Conservation (phyloP, 805 yeast genomes). For the Middelhovenomyces tepae region DNA sequence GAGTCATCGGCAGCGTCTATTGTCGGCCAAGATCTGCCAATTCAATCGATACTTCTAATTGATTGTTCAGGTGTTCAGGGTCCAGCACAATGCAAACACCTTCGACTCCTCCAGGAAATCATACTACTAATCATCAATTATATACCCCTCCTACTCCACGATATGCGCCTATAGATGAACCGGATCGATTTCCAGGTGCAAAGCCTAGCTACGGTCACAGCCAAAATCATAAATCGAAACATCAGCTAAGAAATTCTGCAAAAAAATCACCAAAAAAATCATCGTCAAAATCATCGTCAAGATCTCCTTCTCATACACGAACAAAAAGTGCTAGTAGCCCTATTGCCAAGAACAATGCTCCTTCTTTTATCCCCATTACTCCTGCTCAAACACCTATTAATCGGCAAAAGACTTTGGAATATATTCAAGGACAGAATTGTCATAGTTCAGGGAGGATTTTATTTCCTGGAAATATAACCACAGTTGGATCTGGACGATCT, state of each 20-base stretch:
- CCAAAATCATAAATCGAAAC: background rate
- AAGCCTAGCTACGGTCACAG: constrained; percentile 6
- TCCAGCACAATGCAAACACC: too few relatives aligned
- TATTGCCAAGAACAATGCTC: too few relatives aligned
- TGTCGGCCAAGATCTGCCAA: too few relatives aligned
- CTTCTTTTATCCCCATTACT: constrained; percentile 16
- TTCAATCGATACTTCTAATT: too few relatives aligned
- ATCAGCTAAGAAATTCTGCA: background rate
- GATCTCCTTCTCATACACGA: too few relatives aligned
- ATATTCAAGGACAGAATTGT: constrained; percentile 7
- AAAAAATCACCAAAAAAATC: too few relatives aligned
- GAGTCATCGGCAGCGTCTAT: too few relatives aligned
- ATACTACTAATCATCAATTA: too few relatives aligned
- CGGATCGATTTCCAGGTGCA: constrained; percentile 9
- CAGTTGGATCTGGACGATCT: constrained; percentile 21
- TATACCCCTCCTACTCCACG: constrained; percentile 3
- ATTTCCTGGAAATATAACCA: constrained; percentile 18
- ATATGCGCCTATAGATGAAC: constrained; percentile 18
- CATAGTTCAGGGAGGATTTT: constrained; percentile 14
- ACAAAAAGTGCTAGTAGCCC: too few relatives aligned
- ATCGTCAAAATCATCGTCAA: too few relatives aligned
- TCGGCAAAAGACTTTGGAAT: constrained; percentile 11
- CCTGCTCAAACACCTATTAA: constrained; percentile 20
- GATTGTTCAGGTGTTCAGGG: too few relatives aligned
- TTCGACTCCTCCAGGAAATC: too few relatives aligned